Evolutionary conservation across 2,329 filamentous ascomycete species (phyloP).

Genomic region (Allantophomopsis lycopodina): DNA sequence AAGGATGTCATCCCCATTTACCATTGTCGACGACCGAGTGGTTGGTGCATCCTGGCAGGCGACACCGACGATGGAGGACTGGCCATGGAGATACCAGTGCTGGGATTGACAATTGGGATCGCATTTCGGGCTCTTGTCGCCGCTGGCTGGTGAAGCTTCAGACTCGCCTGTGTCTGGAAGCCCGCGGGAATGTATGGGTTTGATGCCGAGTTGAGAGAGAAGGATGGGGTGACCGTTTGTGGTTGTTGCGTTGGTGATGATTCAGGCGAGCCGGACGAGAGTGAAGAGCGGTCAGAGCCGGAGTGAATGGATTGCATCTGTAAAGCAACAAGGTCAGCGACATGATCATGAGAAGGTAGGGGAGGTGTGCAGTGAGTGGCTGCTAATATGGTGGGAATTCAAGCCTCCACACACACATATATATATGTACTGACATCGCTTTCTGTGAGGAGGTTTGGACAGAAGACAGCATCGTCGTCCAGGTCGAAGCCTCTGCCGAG

Average conservation of each 20-base stretch:
- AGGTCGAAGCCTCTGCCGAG: slow-evolving; percentile 87
- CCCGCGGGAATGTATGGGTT: slow-evolving; percentile 51
- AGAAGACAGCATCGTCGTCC: slow-evolving; percentile 93
- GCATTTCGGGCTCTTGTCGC: slow-evolving; percentile 85
- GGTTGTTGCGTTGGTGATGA: slow-evolving; percentile 84
- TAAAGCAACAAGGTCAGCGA: slow-evolving; percentile 1
- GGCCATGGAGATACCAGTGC: slow-evolving; percentile 74
- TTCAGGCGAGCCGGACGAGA: slow-evolving; percentile 88
- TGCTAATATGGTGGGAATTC: too few species aligned
- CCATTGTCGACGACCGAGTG: slow-evolving; percentile 14
- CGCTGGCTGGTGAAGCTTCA: slow-evolving; percentile 84
- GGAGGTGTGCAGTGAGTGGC: too few species aligned
- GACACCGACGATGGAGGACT: slow-evolving; percentile 70
- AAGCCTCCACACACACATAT: slow-evolving; percentile 6
- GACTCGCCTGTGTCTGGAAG: slow-evolving; percentile 51
- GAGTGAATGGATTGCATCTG: slow-evolving; percentile 87
- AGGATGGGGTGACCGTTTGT: slow-evolving; percentile 60
- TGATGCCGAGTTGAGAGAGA: slow-evolving; percentile 58
- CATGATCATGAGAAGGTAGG: too few species aligned
- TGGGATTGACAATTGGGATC: slow-evolving; percentile 95
- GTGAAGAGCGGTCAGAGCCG: slow-evolving; percentile 75
- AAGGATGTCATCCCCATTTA: slow-evolving; percentile 10
- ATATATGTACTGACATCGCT: slow-evolving; percentile 63
- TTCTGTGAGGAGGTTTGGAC: slow-evolving; percentile 82
- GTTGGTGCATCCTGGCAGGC: slow-evolving; percentile 41